Evolutionary conservation across 768 basidiomycete genomes (phyloP).

Genomic region (Pholiota microspora): DNA sequence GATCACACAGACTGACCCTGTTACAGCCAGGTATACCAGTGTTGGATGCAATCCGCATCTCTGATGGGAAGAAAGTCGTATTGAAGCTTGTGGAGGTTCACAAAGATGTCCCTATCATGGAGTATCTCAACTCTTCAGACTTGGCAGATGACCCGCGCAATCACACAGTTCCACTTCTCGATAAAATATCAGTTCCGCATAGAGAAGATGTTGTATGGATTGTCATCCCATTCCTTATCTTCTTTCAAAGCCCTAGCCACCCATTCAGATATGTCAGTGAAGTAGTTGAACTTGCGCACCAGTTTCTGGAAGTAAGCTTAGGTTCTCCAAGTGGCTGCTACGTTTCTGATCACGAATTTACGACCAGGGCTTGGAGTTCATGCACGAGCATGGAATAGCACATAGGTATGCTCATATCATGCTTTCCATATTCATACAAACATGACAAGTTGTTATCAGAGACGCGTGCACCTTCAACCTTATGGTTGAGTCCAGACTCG

Average conservation of each 20-base stretch:
- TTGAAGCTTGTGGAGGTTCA: slow-evolving; percentile 1
- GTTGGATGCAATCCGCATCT: slow-evolving; percentile 4
- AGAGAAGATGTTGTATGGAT: background rate
- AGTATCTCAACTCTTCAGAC: background rate
- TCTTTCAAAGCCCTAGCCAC: background rate
- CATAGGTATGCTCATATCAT: background rate
- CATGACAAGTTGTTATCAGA: background rate
- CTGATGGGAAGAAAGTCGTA: background rate
- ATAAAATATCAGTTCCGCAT: background rate
- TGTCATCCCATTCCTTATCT: slow-evolving; percentile 1
- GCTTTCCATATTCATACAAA: too few species aligned
- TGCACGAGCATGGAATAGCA: slow-evolving; percentile 9
- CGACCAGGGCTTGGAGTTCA: slow-evolving; percentile 6
- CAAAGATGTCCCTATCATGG: slow-evolving; percentile 1
- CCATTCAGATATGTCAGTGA: background rate
- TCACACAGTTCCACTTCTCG: slow-evolving; percentile 3
- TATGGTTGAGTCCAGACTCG: slow-evolving; percentile 15
- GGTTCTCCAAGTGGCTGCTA: too few species aligned
- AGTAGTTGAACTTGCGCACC: background rate
- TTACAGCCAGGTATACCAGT: background rate
- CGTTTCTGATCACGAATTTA: too few species aligned
- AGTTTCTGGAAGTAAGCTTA: background rate
- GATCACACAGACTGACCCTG: background rate
- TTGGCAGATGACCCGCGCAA: background rate
- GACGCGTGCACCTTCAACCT: slow-evolving; percentile 13